Percentiles rank a stretch among this genome's conserved stretches.
Evolutionary conservation across 208 protist genomes (phyloP).

Genomic region (Kentomonas sorsogonicus): DNA sequence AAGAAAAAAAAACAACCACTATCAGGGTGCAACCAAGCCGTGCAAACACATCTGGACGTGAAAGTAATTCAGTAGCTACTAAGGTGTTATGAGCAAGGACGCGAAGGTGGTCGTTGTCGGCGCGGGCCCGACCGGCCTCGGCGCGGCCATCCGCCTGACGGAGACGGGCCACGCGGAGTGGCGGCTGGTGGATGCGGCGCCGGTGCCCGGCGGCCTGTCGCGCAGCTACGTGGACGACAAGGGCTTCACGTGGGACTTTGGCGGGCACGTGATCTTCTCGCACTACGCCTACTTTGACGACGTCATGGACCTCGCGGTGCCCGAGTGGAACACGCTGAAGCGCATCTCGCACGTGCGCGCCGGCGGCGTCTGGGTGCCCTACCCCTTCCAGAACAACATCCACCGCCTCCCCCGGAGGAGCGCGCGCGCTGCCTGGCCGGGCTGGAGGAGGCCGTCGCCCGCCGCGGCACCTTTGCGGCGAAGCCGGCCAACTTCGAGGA

Average conservation of each 20-base stretch:
- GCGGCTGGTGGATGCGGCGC: conserved; percentile 42
- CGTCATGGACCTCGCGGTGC: conserved; percentile 49
- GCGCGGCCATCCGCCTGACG: conserved; percentile 48
- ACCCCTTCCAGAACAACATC: conserved; percentile 80
- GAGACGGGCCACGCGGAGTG: conserved; percentile 47
- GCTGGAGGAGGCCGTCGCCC: conserved; percentile 26
- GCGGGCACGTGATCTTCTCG: conserved; percentile 79
- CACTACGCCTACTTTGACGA: conserved; percentile 84
- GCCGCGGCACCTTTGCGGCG: not conserved
- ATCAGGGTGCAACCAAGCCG: too few species aligned
- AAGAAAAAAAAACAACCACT: too few species aligned
- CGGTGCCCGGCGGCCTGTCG: conserved; percentile 50
- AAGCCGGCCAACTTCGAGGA: conserved; percentile 39
- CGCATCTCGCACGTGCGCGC: conserved; percentile 58
- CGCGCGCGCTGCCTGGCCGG: conserved; percentile 40
- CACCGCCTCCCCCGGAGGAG: conserved; percentile 43
- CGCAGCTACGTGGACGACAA: conserved; percentile 39
- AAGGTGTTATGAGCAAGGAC: too few species aligned
- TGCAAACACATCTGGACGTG: too few species aligned
- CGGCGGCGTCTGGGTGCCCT: conserved; percentile 48
- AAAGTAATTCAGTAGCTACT: too few species aligned
- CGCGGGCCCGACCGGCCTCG: conserved; percentile 56
- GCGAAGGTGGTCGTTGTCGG: conserved; percentile 51
- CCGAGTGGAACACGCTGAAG: conserved; percentile 44
- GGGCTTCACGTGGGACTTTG: conserved; percentile 75